A percentile compares a stretch with the other conserved stretches of the same genome.
Evolutionary conservation across 139 green algal species (phyloP).

Genomic region (Volvox africanus): DNA sequence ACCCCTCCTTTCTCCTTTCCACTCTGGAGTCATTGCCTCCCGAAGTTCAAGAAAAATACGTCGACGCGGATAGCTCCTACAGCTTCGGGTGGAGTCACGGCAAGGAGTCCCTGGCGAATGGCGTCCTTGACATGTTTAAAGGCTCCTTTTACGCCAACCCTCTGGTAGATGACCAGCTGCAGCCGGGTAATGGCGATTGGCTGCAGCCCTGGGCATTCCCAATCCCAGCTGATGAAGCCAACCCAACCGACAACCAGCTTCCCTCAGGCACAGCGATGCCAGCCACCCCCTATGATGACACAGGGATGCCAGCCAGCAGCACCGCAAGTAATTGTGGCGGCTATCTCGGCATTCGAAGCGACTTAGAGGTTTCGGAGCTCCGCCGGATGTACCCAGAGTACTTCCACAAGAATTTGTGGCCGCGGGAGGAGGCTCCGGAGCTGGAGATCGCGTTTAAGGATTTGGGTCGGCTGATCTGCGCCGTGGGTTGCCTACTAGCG

Average conservation of each 20-base stretch:
- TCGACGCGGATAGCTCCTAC: constrained; percentile 69
- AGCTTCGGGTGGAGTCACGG: constrained; percentile 84
- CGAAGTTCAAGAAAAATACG: constrained; percentile 43
- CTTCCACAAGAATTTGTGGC: constrained; percentile 84
- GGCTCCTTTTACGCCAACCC: constrained; percentile 84
- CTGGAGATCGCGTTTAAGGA: constrained; percentile 78
- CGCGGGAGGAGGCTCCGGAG: constrained; percentile 68
- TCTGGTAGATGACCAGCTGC: constrained; percentile 28
- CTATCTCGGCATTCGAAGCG: background rate
- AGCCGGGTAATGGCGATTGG: background rate
- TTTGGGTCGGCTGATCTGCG: constrained; percentile 69
- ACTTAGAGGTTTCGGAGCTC: background rate
- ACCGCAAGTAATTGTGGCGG: too few relatives aligned
- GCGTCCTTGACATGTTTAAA: constrained; percentile 70
- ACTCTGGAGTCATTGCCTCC: constrained; percentile 3
- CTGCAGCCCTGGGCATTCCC: background rate
- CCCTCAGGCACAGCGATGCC: too few relatives aligned
- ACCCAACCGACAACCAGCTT: too few relatives aligned
- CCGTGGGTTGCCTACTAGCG: constrained; percentile 69
- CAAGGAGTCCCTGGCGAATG: constrained; percentile 68
- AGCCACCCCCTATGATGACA: background rate
- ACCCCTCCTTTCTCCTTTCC: background rate
- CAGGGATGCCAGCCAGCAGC: background rate
- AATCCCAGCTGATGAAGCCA: too few relatives aligned
- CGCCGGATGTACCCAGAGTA: constrained; percentile 59